phyloP scores from a whole-genome alignment of 371 early-diverging fungal genomes.

The Apophysomyces variabilis region DNA sequence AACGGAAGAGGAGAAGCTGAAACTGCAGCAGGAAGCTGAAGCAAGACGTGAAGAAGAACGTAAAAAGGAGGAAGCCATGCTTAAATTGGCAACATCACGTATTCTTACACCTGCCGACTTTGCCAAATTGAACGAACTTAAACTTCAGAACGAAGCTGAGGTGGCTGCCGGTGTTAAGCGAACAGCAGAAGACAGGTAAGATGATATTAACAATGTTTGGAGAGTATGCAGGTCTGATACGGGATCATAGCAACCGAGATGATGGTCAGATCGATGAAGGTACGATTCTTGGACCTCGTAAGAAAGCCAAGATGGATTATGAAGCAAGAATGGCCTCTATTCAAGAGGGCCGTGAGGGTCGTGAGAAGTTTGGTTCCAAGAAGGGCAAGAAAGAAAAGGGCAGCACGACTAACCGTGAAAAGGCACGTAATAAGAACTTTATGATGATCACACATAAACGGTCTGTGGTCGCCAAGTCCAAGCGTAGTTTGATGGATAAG shows the following conservation, averaged over 20 bases:
- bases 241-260: constrained; percentile 15
- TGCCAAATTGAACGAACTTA: constrained; percentile 77
- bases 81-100: constrained; percentile 58
- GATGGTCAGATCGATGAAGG: constrained; percentile 69
- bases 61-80: constrained; percentile 41
- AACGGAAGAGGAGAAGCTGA: constrained; percentile 55
- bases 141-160: constrained; percentile 59
- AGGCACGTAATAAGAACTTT: constrained; percentile 91
- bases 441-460: constrained; percentile 95
- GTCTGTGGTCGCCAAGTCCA: constrained; percentile 80
- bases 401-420: constrained; percentile 89
- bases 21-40: constrained; percentile 39
- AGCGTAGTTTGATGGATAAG: constrained; percentile 83
- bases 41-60: constrained; percentile 45
- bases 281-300: constrained; percentile 81
- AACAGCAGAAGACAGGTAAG: constrained; percentile 35
- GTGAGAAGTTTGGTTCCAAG: constrained; percentile 88
- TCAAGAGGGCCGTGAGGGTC: constrained; percentile 85
- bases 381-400: constrained; percentile 84
- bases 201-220: neutral
- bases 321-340: constrained; percentile 90
- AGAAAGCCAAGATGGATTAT: constrained; percentile 90
- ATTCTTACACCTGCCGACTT: constrained; percentile 94
- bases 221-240: neutral
- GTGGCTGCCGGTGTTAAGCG: constrained; percentile 46